Conservation (phyloP, 345 rosid genomes). For the Populus davidiana region DNA sequence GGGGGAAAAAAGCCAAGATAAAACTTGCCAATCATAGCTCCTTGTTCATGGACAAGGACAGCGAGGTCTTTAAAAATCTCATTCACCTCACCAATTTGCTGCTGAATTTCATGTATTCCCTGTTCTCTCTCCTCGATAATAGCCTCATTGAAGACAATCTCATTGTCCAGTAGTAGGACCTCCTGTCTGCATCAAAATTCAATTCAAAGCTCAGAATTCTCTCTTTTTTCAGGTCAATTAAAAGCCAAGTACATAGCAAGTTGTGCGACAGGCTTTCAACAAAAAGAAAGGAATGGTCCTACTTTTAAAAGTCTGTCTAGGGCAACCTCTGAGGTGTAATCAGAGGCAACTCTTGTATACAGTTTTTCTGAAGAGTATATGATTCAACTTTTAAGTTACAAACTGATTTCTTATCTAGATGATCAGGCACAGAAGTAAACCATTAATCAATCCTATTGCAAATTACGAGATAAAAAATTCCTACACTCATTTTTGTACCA, state of each 20-base stretch:
- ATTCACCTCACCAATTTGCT: slow-evolving; percentile 94
- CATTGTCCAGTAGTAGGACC: slow-evolving; percentile 76
- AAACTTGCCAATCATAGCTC: slow-evolving; percentile 69
- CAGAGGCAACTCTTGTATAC: not conserved
- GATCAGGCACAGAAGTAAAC: not conserved
- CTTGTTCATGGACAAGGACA: slow-evolving; percentile 91
- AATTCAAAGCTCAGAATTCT: not conserved
- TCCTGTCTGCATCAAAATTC: slow-evolving; percentile 62
- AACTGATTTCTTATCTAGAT: not conserved
- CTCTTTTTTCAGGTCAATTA: not conserved
- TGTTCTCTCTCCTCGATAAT: slow-evolving; percentile 92
- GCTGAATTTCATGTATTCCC: slow-evolving; percentile 89
- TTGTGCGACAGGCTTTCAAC: not conserved
- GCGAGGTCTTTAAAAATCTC: slow-evolving; percentile 93
- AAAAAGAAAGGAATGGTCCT: not conserved
- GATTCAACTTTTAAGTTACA: not conserved
- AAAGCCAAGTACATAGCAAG: not conserved
- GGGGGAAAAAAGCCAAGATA: slow-evolving; percentile 3
- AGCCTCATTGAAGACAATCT: slow-evolving; percentile 87
- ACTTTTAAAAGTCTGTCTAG: not conserved
- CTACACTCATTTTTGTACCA: not conserved
- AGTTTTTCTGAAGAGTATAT: not conserved
- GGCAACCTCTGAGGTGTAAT: not conserved
- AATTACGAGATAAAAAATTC: not conserved
- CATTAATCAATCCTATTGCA: not conserved